phyloP scores from a whole-genome alignment of 1,284 basidiomycete genomes.

The Mycena citricolor region DNA sequence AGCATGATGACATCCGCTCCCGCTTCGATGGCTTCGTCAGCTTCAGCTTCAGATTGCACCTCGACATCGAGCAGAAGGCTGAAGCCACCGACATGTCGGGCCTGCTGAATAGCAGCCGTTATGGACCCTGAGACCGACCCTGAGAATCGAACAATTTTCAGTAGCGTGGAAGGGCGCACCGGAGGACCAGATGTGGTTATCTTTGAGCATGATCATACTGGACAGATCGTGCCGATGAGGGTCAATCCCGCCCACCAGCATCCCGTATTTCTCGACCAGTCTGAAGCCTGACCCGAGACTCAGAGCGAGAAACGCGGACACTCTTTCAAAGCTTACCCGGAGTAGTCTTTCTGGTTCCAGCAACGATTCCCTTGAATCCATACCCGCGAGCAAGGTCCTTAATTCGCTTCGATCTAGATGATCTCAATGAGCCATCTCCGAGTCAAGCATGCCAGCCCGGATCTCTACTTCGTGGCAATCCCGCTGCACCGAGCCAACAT shows the following conservation, averaged over 20 bases:
- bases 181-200: constrained; percentile 98
- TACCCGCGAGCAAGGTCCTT: constrained; percentile 77
- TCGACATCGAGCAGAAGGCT: constrained; percentile 94
- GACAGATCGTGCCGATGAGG: constrained; percentile 95
- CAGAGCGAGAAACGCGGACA: constrained; percentile 8
- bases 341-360: constrained; percentile 97
- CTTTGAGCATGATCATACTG: constrained; percentile 99
- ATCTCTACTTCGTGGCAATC: constrained; percentile 86
- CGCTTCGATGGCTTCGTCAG: constrained; percentile 93
- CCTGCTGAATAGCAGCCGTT: constrained; percentile 81
- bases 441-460: constrained; percentile 6
- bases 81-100: constrained; percentile 90
- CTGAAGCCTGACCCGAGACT: constrained; percentile 94
- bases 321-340: constrained; percentile 58
- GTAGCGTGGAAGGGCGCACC: constrained; percentile 44
- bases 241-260: constrained; percentile 97
- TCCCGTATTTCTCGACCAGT: constrained; percentile 97
- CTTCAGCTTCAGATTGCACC: constrained; percentile 85
- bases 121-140: constrained; percentile 71
- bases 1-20: constrained; percentile 99
- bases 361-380: constrained; percentile 88
- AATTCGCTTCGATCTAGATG: constrained; percentile 72
- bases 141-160: neutral
- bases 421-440: constrained; percentile 13
- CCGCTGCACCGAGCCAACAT: constrained; percentile 94